Conservation (phyloP, 306 rosid species). For the Pyrus betulifolia region DNA sequence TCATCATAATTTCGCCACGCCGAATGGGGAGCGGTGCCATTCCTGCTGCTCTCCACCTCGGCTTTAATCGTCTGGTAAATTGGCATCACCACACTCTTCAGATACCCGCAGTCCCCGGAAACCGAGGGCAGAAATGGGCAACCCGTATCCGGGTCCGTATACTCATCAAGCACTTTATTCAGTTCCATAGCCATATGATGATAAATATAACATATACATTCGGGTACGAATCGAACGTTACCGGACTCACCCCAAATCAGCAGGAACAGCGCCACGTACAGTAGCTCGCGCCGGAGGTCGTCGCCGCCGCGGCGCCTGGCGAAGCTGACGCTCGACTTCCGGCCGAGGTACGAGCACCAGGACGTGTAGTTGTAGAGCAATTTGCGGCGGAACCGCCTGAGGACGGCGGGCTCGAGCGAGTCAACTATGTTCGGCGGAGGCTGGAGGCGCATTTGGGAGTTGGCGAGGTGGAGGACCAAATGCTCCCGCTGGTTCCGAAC, state of each 20-base stretch:
- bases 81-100: constrained; percentile 70
- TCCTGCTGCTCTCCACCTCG: constrained; percentile 67
- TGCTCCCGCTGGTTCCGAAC: constrained; percentile 91
- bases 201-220: constrained; percentile 64
- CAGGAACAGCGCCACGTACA: constrained; percentile 61
- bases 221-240: constrained; percentile 70
- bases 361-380: constrained; percentile 57
- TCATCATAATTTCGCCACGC: constrained; percentile 97
- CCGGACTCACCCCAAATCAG: constrained; percentile 90
- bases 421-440: constrained; percentile 38
- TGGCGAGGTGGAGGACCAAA: constrained; percentile 83
- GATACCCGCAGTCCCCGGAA: constrained; percentile 56
- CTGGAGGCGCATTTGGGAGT: constrained; percentile 84
- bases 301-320: constrained; percentile 29
- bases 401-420: constrained; percentile 43
- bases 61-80: constrained; percentile 51
- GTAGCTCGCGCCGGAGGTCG: constrained; percentile 52
- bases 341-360: constrained; percentile 79
- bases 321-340: constrained; percentile 37
- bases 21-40: constrained; percentile 87
- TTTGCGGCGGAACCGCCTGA: constrained; percentile 44
- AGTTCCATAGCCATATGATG: constrained; percentile 86
- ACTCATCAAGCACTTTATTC: constrained; percentile 47
- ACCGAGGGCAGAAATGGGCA: constrained; percentile 47
- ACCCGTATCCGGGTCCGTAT: constrained; percentile 55